Evolutionary conservation across 1,284 basidiomycete species (phyloP).

Genomic region (Entoloma clypeatum): DNA sequence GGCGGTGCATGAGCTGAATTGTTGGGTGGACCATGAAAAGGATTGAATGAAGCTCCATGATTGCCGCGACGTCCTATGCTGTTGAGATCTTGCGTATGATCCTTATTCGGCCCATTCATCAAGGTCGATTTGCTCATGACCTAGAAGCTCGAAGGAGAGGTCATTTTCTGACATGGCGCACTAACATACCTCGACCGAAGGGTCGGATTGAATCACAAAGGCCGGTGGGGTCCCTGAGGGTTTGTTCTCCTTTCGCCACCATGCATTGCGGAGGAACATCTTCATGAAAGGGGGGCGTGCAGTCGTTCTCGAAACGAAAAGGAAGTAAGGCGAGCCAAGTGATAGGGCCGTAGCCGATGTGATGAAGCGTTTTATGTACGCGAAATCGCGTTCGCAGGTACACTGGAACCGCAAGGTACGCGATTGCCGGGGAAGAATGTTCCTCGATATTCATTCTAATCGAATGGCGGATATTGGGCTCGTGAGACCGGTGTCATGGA

Average conservation of each 20-base stretch:
- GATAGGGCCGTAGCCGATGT: not conserved
- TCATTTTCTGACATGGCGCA: not conserved
- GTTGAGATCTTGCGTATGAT: not conserved
- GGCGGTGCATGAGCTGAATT: constrained; percentile 16
- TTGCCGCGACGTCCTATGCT: constrained; percentile 9
- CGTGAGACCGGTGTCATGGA: too few relatives aligned
- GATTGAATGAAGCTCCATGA: constrained; percentile 14
- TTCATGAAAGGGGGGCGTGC: too few relatives aligned
- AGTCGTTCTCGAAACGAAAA: constrained; percentile 31
- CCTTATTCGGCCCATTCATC: not conserved
- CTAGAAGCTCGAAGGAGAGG: too few relatives aligned
- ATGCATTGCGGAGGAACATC: constrained; percentile 33
- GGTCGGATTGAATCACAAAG: not conserved
- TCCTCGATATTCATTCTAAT: too few relatives aligned
- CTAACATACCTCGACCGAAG: not conserved
- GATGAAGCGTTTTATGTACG: not conserved
- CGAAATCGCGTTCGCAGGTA: too few relatives aligned
- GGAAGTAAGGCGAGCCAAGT: constrained; percentile 25
- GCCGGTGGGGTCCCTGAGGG: constrained; percentile 13
- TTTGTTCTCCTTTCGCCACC: constrained; percentile 32
- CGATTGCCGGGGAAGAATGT: not conserved
- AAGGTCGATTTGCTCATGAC: too few relatives aligned
- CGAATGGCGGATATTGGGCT: too few relatives aligned
- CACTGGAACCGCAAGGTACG: too few relatives aligned
- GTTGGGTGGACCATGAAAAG: constrained; percentile 17